Base-by-base conservation (phyloP, 164 flowering plant genomes). In the Kingdonia uniflora region DNA sequence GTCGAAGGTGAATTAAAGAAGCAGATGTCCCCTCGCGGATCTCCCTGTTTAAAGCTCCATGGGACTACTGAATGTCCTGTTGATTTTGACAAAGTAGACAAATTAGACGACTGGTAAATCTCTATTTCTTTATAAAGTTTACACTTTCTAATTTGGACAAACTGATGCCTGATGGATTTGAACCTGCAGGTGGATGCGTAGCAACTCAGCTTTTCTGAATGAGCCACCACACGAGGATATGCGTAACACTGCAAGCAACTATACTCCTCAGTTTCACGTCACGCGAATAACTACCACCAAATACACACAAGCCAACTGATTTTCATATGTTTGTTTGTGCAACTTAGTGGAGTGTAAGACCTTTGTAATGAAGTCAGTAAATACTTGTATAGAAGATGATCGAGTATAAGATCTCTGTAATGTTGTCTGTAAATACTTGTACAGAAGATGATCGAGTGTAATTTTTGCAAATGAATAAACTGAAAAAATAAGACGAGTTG, bases 191-290 rank as follows among this genome's bases (percentile, higher is more conserved):
- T 51, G 54, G 54, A 51, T 23, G 8, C 43, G 14, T 2, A 51
- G 54, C 42, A 33, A 51, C 54, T 51, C 23, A 40, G 24, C 42
- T 11, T 17, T 37, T 51, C 54, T 51, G 43, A 51, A 51, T 51
- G 54, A 51, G 20, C 35, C 17, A 33, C 54, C 40, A n/a, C 40
- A 51, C 1, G 52, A 49, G 39, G 54, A 51, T 26, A 17, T 16
- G 8, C 54, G 0, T 13, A 51, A 51, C 17, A 3, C 21, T 1
- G 20, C 39, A n/a, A 51, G 40, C 39, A 51, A 17, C 40, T 51
- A 51, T 17, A 29, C 16, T 51, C 16, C 54, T 11, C 40, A 51
- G 41, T 51, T 51, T 51, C 54, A 51, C 11, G 19, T 51, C 16
- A 38, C 54, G 3, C 20, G 37, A 26, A 11, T 19, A 14, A 12